Evolutionary conservation across 1,284 basidiomycete genomes (phyloP), one percentile per base, ranked within the genome.

Genomic region (Ganoderma lucidum): DNA sequence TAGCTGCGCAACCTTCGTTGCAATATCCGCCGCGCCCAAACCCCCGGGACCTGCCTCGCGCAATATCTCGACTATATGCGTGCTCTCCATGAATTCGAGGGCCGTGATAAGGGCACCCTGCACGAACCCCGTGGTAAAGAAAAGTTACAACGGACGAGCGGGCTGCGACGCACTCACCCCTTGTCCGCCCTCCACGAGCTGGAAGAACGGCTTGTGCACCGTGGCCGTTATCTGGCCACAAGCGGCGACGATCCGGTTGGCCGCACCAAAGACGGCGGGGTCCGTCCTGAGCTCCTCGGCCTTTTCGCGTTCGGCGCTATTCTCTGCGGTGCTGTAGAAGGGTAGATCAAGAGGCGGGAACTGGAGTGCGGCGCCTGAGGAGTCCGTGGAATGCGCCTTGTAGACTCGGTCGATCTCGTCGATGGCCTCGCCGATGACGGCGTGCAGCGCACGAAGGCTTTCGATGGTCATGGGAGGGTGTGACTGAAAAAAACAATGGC

Each of bases 51-150:
- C 90, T 17, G 87, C 87, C 68, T 89, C 89, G 28, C 88, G 84
- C 1, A 93, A 80, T 23, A 93, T 87, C 75, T 93, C 92, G 2
- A 86, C 84, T 37, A 87, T 83, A 74, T 92, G 88, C 2, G 90
- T 85, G 4, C 88, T 87, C 77, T 92, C 91, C 14, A 92, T 76
- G 44, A 93, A 83, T 32, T 91, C 85, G 76, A 93, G 80, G 75
- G 89, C 91, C 19, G 89, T 86, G 0, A 91, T 88, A 30, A 93
- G 80, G 75, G 91, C 89, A 73, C 90, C 91, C 91, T 92, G 41
- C 2, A 23, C 14, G 32, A 8, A 0, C 6, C 14, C 48, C 0
- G 2, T 15, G 2, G 48, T 51, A 23, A 51, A 12, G 4, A 1
- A 12, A 28, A 28, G 12, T 51, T 5, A 14, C 10, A 5, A 17